Evolutionary conservation across 2,329 filamentous ascomycete genomes (phyloP), one percentile per base, ranked within the genome.

Genomic region (Epichloe brachyelytri): DNA sequence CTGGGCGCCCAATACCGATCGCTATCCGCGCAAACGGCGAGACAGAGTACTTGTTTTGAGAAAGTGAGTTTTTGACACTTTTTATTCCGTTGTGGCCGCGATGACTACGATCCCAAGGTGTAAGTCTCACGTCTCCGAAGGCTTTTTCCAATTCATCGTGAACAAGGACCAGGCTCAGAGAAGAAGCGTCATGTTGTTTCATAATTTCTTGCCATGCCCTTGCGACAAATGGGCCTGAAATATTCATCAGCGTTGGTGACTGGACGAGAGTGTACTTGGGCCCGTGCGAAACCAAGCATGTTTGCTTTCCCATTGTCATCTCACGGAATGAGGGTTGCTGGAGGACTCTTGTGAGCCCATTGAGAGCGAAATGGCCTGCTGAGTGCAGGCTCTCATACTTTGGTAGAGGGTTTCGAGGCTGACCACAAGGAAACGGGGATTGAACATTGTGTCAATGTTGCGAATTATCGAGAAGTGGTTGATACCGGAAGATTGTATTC

Each of bases 71-170:
- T 51, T 79, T 75, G 48, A 84, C 73, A 60, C 83, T 86, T 64
- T 82, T 85, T 58, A 91, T 64, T 1, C 86, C 86, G 58, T 88
- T 88, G 65, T 91, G 86, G 0, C 86, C 86, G 10, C 78, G 75
- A 38, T 80, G 72, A 60, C 84, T 88, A 50, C 74, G 67, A 2
- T 75, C 72, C 63, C 85, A 88, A 22, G 74, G 73, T 51, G 77
- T 77, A 5, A 87, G 71, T 46, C 73, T 79, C 14, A 95, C 75
- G 37, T 76, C 74, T 0, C 89, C 89, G 2, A 89, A 62, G 3
- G 76, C 71, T 41, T 78, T 74, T 60, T 96, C 90, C 36, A 97
- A 69, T 64, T 97, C 91, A 64, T 97, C 91, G 65, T 97, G 89
- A 19, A 97, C 72, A 12, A 97, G 71, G 0, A 97, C 80, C 15